These are phyloP conservation scores for Carallia pectinifolia DNA, from an alignment of 345 rosid species.

Conservation along the genomic window DNA sequence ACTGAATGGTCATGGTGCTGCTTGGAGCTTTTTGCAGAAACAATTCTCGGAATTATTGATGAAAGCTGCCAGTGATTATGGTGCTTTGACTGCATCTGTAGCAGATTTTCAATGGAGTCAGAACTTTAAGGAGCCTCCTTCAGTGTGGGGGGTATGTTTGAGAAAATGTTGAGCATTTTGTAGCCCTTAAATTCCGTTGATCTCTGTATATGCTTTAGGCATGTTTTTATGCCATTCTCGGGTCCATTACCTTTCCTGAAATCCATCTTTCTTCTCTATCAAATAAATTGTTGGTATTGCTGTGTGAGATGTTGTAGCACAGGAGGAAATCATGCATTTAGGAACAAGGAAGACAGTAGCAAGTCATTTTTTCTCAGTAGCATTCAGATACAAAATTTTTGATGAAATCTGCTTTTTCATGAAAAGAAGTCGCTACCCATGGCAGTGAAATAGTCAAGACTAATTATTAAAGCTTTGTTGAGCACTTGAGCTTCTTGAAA, in stretches of 20 bases:
- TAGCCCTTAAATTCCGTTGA: not conserved
- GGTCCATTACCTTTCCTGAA: not conserved
- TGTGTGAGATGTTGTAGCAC: not conserved
- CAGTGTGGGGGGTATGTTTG: constrained; percentile 90
- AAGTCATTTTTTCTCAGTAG: not conserved
- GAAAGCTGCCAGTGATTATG: constrained; percentile 99
- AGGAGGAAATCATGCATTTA: not conserved
- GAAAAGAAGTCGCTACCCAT: not conserved
- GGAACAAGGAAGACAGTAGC: not conserved
- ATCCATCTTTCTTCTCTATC: not conserved
- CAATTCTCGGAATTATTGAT: constrained; percentile 94
- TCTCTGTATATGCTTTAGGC: not conserved
- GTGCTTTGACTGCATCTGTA: constrained; percentile 86
- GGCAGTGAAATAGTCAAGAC: not conserved
- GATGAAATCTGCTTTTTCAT: not conserved
- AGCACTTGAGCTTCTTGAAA: not conserved
- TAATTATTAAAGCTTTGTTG: not conserved
- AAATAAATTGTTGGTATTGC: not conserved
- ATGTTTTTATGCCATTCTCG: not conserved
- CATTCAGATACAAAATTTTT: not conserved
- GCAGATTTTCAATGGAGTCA: constrained; percentile 97
- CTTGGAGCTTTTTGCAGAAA: constrained; percentile 51
- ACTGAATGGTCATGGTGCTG: not conserved
- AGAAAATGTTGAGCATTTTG: not conserved
- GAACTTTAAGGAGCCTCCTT: constrained; percentile 94